Base-by-base conservation (phyloP, 1,284 basidiomycete species). In the Chalciporus piperatoides region DNA sequence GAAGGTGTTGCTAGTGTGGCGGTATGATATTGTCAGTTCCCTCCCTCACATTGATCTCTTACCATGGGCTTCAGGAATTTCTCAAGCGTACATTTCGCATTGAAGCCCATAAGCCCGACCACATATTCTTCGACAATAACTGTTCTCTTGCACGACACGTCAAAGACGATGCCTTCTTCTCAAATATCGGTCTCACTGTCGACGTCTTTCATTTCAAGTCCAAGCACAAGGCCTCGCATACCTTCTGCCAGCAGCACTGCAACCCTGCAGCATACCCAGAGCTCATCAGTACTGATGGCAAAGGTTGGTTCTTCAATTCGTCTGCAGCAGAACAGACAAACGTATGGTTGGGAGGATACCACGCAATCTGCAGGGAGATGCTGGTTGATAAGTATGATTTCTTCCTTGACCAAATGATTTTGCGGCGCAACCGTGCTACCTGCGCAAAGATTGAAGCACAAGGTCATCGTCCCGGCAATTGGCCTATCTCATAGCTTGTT, bases 141-240 rank as follows among this genome's bases (percentile, higher is more conserved):
- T 75, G 73, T 51, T 46, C 44, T 0, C 54, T 72, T 0, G 33
- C 48, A 1, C 57, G 60, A 21, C 56, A 59, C 5, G 57, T 67
- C 4, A 49, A 60, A 11, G 10, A 44, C 3, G 57, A 68, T 23
- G 49, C 51, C 0, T 62, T 52, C 41, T 73, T 71, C 27, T 1
- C 49, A 0, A 15, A 56, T 19, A 56, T 66, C 24, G 63, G 55
- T 0, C 60, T 72, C 0, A 52, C 57, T 0, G 72, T 76, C 0
- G 68, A 76, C 45, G 68, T 74, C 0, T 77, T 73, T 21, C 74
- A 76, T 42, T 71, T 73, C 56, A 65, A 69, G 6, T 57, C 51
- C 42, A 77, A 76, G 52, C 72, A 76, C 55, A 60, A 57, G 10
- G 51, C 49, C 3, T 54, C 42, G 0, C 66, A 76, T 41, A 23